Base-by-base conservation (phyloP, 169 alveolate genomes). In the Plasmodium relictum region DNA sequence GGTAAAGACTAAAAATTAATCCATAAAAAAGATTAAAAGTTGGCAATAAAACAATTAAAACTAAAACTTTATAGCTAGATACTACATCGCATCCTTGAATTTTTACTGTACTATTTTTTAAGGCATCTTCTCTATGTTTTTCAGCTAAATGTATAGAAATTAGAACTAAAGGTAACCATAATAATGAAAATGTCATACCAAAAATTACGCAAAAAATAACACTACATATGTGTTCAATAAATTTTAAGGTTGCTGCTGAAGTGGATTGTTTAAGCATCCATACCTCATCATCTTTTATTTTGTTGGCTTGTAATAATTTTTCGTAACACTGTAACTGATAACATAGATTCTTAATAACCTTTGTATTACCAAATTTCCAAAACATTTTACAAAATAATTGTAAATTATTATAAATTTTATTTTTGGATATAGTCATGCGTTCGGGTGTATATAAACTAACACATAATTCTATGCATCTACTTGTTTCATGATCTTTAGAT, bases 201-300 rank as follows among this genome's bases (percentile, higher is more conserved):
- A 94, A 72, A 71, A 88, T 58, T 71, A 88, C 88, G 88, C 94
- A 93, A 91, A 92, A 93, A 37, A 74, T 65, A 37, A 95, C 66
- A 69, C 92, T 89, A 56, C 93, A 59, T 42, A 89, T 85, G 18
- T 95, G 94, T 80, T 95, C 97, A 39, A 94, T 88, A 26, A 95
- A 92, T 22, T 88, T 87, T 70, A 95, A 74, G 0, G 95, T 92
- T n/a, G 97, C 97, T n/a, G 96, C 94, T 37, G 94, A 89, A n/a
- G 95, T 69, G n/a, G 98, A 95, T 68, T 96, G 98, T 90, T 95
- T 96, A 69, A 96, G 93, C 85, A 95, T 94, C 98, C 98, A 96
- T 31, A 96, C 97, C 70, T 96, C 98, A 45, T 93, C 95, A 87
- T 96, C 98, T 31, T 95, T 97, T 44, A 96, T 88, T 72, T 92